phyloP scores from a whole-genome alignment of 1,139 yeast genomes.

The Torulaspora pretoriensis region DNA sequence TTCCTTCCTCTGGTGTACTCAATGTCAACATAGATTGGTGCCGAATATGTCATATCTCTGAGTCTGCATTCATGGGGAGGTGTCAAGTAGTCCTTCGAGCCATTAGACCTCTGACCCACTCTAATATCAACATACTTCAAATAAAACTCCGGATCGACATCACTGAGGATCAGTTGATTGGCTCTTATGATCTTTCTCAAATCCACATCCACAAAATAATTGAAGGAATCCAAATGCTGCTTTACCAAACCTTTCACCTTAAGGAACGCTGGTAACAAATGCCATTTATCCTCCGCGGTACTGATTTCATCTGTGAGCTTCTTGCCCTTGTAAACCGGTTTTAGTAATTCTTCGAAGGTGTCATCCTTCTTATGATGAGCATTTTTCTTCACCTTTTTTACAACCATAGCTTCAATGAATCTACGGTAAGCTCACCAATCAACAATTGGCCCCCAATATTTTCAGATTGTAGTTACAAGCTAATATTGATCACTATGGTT shows the following conservation, averaged over 20 bases:
- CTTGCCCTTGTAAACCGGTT: constrained; percentile 84
- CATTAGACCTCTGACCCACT: constrained; percentile 67
- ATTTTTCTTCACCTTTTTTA: constrained; percentile 9
- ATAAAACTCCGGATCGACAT: constrained; percentile 95
- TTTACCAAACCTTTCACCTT: constrained; percentile 95
- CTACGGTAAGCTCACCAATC: neutral
- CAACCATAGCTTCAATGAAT: constrained; percentile 8
- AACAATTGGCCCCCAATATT: neutral
- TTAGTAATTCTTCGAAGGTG: constrained; percentile 68
- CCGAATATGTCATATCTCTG: constrained; percentile 91
- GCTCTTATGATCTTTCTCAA: constrained; percentile 88
- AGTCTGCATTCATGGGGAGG: constrained; percentile 97
- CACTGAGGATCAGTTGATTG: constrained; percentile 81
- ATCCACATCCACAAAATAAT: constrained; percentile 91
- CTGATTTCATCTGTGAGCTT: constrained; percentile 78
- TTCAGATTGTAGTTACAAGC: neutral
- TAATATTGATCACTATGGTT: neutral
- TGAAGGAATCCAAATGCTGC: constrained; percentile 95
- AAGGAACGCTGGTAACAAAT: constrained; percentile 86
- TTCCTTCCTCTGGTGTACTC: constrained; percentile 94
- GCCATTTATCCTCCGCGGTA: constrained; percentile 95
- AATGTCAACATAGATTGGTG: constrained; percentile 94
- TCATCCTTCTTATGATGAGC: constrained; percentile 38
- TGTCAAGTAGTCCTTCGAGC: constrained; percentile 46
- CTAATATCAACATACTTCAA: constrained; percentile 87